Evolutionary conservation across 116 monocot genomes (phyloP).

Genomic region (Iris pallida): DNA sequence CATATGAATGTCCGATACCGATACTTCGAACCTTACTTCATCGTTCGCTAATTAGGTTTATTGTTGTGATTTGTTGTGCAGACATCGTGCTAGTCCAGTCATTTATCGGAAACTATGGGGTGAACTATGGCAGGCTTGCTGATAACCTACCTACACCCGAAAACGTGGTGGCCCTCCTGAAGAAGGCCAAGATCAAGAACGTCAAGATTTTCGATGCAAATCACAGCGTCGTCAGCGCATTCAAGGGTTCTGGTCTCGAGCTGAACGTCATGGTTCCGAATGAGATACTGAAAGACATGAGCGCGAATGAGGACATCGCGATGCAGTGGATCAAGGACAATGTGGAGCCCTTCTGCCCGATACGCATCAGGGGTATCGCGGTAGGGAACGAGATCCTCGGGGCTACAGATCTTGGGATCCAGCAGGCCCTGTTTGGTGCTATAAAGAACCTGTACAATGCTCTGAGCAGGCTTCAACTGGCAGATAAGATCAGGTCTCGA

Average conservation of each 20-base stretch:
- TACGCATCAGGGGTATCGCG: conserved; percentile 24
- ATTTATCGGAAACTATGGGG: conserved; percentile 32
- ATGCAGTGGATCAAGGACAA: conserved; percentile 33
- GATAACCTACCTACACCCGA: conserved; percentile 34
- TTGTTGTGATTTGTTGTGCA: conserved; percentile 2
- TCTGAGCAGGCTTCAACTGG: conserved; percentile 11
- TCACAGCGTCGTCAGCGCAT: conserved; percentile 24
- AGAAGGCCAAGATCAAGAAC: conserved; percentile 29
- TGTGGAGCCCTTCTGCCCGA: conserved; percentile 29
- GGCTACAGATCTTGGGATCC: conserved; percentile 9
- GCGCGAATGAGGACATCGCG: conserved; percentile 14
- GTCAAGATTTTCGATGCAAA: conserved; percentile 34
- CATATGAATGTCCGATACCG: too few relatives aligned
- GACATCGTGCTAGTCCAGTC: conserved; percentile 13
- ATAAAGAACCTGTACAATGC: conserved; percentile 28
- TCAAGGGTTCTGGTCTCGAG: conserved; percentile 29
- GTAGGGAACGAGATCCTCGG: conserved; percentile 32
- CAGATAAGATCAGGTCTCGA: conserved; percentile 23
- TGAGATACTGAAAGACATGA: conserved; percentile 23
- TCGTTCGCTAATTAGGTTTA: too few relatives aligned
- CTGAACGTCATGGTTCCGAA: conserved; percentile 19
- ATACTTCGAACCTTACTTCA: too few relatives aligned
- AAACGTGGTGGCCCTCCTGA: conserved; percentile 25
- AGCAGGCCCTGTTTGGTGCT: conserved; percentile 20
- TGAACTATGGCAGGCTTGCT: conserved; percentile 33